Conservation (phyloP, 352 stramenopile species). For the Phytophthora idaei region DNA sequence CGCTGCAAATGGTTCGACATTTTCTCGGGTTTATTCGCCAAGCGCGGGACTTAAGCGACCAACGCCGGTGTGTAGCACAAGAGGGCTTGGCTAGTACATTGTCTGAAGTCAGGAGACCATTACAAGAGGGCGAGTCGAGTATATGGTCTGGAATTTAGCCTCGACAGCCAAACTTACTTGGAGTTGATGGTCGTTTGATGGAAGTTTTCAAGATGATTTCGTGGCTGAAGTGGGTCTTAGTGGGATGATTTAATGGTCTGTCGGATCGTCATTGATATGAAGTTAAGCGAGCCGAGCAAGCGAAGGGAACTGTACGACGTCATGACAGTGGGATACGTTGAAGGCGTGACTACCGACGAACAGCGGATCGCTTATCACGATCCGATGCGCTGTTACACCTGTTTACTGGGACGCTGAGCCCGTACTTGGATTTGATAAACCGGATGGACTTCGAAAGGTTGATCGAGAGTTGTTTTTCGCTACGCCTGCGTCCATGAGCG, state of each 20-base stretch:
- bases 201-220: conserved; percentile 47
- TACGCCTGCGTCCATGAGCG: conserved; percentile 17
- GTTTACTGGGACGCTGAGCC: conserved; percentile 48
- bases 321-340: conserved; percentile 47
- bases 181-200: conserved; percentile 46
- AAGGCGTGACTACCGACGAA: conserved; percentile 27
- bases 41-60: conserved; percentile 15
- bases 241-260: conserved; percentile 39
- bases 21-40: conserved; percentile 34
- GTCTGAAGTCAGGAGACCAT: conserved; percentile 27
- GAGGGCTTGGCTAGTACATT: conserved; percentile 62
- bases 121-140: conserved; percentile 11
- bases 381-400: conserved; percentile 56
- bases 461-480: conserved; percentile 65
- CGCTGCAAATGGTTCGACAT: conserved; percentile 62
- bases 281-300: conserved; percentile 44
- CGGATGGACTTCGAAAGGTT: conserved; percentile 55
- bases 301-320: conserved; percentile 45
- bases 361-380: conserved; percentile 26
- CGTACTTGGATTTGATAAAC: conserved; percentile 61
- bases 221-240: conserved; percentile 46
- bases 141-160: conserved; percentile 30
- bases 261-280: conserved; percentile 27
- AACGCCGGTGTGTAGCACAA: conserved; percentile 37
- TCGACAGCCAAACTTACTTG: conserved; percentile 51